Base-by-base conservation (phyloP, 176 grass and related monocot species). In the Thinopyrum elongatum region DNA sequence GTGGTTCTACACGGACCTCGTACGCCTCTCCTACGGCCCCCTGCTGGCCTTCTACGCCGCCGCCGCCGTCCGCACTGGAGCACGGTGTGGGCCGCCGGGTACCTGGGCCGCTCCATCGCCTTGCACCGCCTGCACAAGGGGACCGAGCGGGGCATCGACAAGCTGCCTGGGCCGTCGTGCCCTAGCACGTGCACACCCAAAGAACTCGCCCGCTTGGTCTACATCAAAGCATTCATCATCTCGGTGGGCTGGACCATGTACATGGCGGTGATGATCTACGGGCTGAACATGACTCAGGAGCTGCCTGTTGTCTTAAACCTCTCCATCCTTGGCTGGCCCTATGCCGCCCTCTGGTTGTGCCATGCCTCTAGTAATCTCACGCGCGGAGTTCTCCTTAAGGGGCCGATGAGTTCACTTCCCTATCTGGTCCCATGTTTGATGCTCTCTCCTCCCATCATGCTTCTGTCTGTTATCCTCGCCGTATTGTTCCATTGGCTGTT, bases 141-240 rank as follows among this genome's bases (percentile, higher is more conserved):
- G 0, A 39, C 67, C 1, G 30, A 38, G 34, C 1, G 3, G 4
- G 67, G 1, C 67, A 70, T 71, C 1, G 10, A 23, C 68, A 1
- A 3, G 2, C 4, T 0, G 68, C 68, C 35, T 19, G 3, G 7
- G 29, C 3, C 28, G 1, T 21, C 65, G 0, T 4, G 28, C 28
- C 28, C 3, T 8, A 9, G 6, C 29, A 34, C 9, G 65, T 0
- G 21, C 7, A 0, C 2, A 0, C 3, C 7, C 6, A 30, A 34
- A 67, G 29, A 15, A 16, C 29, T 19, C 28, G 8, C 15, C 65
- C 65, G 0, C 0, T 3, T 7, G 29, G 31, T 67, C 15, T 33
- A 35, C 1, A 2, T 51, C 5, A 71, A 2, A 15, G 62, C 25
- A 3, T 19, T 67, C 29, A 7, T 31, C 1, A 13, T 34, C 29